phyloP scores from a whole-genome alignment of 2,329 filamentous ascomycete species.

The Neophaeococcomyces aloes region DNA sequence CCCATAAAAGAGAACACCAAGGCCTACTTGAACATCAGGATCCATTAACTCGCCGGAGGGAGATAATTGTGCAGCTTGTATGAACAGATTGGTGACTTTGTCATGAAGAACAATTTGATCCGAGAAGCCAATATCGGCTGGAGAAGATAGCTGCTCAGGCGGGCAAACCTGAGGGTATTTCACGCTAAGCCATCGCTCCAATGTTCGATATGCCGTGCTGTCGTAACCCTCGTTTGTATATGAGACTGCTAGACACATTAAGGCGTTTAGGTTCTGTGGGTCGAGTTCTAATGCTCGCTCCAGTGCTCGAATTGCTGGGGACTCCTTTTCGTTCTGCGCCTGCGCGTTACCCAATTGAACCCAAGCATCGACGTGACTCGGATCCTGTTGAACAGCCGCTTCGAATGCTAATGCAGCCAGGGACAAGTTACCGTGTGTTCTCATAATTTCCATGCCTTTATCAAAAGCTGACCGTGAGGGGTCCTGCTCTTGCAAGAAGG shows the following conservation, averaged over 20 bases:
- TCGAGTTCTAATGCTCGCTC: constrained; percentile 86
- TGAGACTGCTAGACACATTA: constrained; percentile 92
- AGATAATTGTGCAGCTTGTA: constrained; percentile 80
- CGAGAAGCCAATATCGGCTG: constrained; percentile 83
- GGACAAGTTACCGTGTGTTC: constrained; percentile 85
- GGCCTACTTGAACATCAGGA: constrained; percentile 91
- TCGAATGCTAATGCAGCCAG: constrained; percentile 91
- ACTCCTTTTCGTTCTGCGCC: constrained; percentile 97
- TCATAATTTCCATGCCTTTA: constrained; percentile 86
- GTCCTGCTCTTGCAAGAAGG: constrained; percentile 69
- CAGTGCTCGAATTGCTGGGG: constrained; percentile 83
- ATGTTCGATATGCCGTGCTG: constrained; percentile 85
- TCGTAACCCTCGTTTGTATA: constrained; percentile 99
- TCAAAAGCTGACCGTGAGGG: constrained; percentile 54
- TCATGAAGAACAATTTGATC: constrained; percentile 83
- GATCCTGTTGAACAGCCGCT: constrained; percentile 82
- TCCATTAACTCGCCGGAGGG: constrained; percentile 94
- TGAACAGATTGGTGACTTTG: constrained; percentile 82
- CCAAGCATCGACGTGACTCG: constrained; percentile 85
- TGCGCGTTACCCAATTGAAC: constrained; percentile 83
- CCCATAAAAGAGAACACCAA: constrained; percentile 95
- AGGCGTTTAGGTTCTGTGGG: constrained; percentile 70
- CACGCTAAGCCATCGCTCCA: constrained; percentile 92
- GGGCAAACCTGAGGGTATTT: constrained; percentile 81
- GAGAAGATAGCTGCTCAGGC: constrained; percentile 55